Percentiles rank a stretch among this genome's conserved stretches.
Evolutionary conservation across 1,139 yeast species (phyloP).

Genomic region (Yamadazyma mexicana): DNA sequence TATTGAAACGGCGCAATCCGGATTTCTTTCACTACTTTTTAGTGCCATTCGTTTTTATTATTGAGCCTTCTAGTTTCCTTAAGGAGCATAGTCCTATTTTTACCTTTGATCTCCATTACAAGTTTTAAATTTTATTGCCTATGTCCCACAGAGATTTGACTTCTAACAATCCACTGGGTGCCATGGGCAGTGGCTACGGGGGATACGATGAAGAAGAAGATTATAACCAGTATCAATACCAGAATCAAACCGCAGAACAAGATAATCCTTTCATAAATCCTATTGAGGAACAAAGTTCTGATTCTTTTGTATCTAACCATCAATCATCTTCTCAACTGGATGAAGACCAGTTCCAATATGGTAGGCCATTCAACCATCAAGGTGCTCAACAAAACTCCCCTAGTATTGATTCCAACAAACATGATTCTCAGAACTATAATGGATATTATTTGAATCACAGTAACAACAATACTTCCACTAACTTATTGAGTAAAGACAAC

Average conservation of each 20-base stretch:
- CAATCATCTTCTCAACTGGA: conserved; percentile 23
- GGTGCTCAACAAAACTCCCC: conserved; percentile 1
- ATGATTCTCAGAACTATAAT: conserved; percentile 31
- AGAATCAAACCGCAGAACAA: conserved; percentile 10
- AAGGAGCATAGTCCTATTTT: background rate
- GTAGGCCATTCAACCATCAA: conserved; percentile 32
- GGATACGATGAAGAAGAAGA: conserved; percentile 19
- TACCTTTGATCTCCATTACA: background rate
- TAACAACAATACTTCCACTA: conserved; percentile 40
- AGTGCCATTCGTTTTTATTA: conserved; percentile 1
- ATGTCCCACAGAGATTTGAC: conserved; percentile 41
- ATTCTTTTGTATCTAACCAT: conserved; percentile 26
- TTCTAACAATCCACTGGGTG: conserved; percentile 18
- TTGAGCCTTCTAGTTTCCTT: too few relatives aligned
- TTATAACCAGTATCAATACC: conserved; percentile 10
- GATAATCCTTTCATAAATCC: conserved; percentile 29
- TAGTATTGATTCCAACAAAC: conserved; percentile 5
- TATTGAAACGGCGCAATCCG: background rate
- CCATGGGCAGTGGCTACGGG: background rate
- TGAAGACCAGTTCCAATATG: conserved; percentile 30
- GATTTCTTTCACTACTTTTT: background rate
- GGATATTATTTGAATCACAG: conserved; percentile 40
- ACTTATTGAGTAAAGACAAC: conserved; percentile 25
- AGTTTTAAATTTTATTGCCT: background rate
- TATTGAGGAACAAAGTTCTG: conserved; percentile 24